Evolutionary conservation across 2,329 filamentous ascomycete genomes (phyloP).

Genomic region (Albifimbria verrucaria): DNA sequence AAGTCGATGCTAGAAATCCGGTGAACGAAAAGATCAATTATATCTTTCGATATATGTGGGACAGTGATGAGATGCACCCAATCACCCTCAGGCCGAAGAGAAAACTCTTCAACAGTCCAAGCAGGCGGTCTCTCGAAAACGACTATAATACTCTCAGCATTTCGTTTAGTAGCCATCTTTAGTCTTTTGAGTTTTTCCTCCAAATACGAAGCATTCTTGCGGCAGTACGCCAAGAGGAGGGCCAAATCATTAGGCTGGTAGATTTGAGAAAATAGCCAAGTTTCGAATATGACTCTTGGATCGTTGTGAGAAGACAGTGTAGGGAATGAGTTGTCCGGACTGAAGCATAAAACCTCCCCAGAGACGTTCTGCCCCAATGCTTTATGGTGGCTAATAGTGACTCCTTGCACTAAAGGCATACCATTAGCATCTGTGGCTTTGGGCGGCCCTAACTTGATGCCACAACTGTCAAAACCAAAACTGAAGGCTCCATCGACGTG

Average conservation of each 20-base stretch:
- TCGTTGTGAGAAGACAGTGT: not conserved
- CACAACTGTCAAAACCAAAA: not conserved
- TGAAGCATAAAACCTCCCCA: not conserved
- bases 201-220: not conserved
- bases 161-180: not conserved
- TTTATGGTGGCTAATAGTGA: conserved; percentile 3
- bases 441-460: not conserved
- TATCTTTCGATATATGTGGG: not conserved
- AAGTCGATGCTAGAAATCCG: not conserved
- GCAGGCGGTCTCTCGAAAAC: not conserved
- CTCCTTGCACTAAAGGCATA: conserved; percentile 1
- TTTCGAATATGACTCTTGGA: not conserved
- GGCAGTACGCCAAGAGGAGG: not conserved
- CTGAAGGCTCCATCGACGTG: not conserved
- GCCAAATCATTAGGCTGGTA: not conserved
- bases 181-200: not conserved
- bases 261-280: not conserved
- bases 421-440: not conserved
- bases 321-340: not conserved
- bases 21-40: not conserved
- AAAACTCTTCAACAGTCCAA: not conserved
- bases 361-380: conserved; percentile 1
- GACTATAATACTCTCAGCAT: not conserved
- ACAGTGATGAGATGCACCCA: not conserved
- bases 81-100: not conserved